These are phyloP conservation scores for Psilocybe cyanescens DNA, from an alignment of 768 basidiomycete genomes.

Conservation along the genomic window DNA sequence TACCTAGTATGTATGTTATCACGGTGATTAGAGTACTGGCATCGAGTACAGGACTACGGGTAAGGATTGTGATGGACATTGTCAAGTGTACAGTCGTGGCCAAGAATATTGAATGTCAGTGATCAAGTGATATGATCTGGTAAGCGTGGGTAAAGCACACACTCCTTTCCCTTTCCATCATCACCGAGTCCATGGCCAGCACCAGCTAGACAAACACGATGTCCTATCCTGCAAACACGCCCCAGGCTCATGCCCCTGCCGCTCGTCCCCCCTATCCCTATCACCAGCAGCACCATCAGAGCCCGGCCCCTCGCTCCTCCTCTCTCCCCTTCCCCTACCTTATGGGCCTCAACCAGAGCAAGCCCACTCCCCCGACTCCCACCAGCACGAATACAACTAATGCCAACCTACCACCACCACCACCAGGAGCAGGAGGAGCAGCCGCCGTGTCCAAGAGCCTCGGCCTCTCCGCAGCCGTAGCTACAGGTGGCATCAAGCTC, in stretches of 20 bases:
- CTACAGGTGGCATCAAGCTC: constrained; percentile 48
- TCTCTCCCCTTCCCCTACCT: constrained; percentile 25
- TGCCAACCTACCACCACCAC: constrained; percentile 21
- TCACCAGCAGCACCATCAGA: constrained; percentile 10
- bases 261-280: neutral
- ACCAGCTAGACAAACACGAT: neutral
- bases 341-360: constrained; percentile 33
- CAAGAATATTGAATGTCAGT: no score
- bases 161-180: no score
- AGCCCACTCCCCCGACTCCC: constrained; percentile 21
- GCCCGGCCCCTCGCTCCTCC: constrained; percentile 25
- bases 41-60: no score
- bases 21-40: no score
- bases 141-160: no score
- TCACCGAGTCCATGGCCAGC: no score
- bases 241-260: neutral
- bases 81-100: no score
- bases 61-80: no score
- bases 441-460: no score
- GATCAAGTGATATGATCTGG: no score
- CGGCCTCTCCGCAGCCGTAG: constrained; percentile 40
- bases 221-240: neutral
- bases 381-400: constrained; percentile 24
- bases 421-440: constrained; percentile 26
- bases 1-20: no score